Conservation (phyloP, 1,284 basidiomycete genomes). For the Porodaedalea pini region DNA sequence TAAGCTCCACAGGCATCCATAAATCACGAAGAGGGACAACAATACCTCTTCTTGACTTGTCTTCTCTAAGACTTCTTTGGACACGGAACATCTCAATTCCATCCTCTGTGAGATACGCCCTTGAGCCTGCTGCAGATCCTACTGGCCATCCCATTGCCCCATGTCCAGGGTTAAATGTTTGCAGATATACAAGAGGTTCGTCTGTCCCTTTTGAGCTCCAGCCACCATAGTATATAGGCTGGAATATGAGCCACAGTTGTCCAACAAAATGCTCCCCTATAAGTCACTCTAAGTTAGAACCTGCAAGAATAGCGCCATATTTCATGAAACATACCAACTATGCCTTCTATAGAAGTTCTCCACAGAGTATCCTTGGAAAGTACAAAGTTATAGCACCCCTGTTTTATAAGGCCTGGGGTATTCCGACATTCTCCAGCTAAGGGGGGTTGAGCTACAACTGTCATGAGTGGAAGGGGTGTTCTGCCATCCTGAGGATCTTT, state of each 20-base stretch:
- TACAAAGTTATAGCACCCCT: not conserved
- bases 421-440: too few relatives aligned
- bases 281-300: not conserved
- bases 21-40: not conserved
- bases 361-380: not conserved
- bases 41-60: not conserved
- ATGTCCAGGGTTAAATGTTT: not conserved
- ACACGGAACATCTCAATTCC: not conserved
- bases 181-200: not conserved
- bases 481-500: not conserved
- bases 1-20: not conserved
- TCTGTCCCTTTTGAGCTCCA: not conserved
- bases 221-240: not conserved
- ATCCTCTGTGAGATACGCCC: not conserved
- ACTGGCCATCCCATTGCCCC: not conserved
- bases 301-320: not conserved
- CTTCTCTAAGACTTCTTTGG: not conserved
- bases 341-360: not conserved
- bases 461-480: not conserved
- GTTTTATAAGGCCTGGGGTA: too few relatives aligned
- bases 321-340: not conserved
- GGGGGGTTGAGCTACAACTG: not conserved
- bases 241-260: not conserved
- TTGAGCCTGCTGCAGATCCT: not conserved
- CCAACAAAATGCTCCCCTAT: not conserved